Percentiles rank a stretch among this genome's conserved stretches.
Conservation (phyloP, 495 filamentous ascomycete species). For the Bryoglossum gracile region DNA sequence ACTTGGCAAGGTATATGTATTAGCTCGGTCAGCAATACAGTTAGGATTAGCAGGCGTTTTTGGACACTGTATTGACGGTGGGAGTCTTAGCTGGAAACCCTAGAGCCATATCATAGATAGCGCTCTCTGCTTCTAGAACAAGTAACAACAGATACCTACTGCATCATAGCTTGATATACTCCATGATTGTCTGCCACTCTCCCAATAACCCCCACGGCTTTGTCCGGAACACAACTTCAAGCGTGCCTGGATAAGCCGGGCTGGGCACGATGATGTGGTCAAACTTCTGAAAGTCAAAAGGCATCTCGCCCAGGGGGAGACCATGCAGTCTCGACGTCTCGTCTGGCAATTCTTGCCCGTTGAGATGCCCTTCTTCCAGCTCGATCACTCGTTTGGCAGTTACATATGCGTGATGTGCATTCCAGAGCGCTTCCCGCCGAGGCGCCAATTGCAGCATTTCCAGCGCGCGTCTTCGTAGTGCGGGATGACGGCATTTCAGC, state of each 20-base stretch:
- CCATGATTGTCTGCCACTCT: slow-evolving; percentile 12
- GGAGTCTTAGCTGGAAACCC: slow-evolving; percentile 10
- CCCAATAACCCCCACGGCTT: slow-evolving; percentile 10
- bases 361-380: slow-evolving; percentile 15
- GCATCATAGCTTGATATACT: slow-evolving; percentile 14
- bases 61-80: slow-evolving; percentile 8
- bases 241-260: slow-evolving; percentile 8
- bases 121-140: slow-evolving; percentile 7
- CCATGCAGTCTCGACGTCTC: slow-evolving; percentile 11
- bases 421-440: slow-evolving; percentile 40
- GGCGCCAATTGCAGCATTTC: slow-evolving; percentile 27
- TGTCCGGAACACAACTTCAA: slow-evolving; percentile 9
- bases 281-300: slow-evolving; percentile 12
- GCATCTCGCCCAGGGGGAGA: slow-evolving; percentile 11
- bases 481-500: slow-evolving; percentile 35
- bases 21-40: too few relatives aligned
- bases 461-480: slow-evolving; percentile 35
- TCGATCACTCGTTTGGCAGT: slow-evolving; percentile 10
- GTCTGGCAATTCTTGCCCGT: slow-evolving; percentile 9
- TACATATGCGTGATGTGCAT: slow-evolving; percentile 17
- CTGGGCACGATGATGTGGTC: slow-evolving; percentile 8
- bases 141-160: slow-evolving; percentile 5
- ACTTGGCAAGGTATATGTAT: slow-evolving; percentile 7
- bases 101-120: slow-evolving; percentile 9
- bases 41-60: slow-evolving; percentile 4